Evolutionary conservation across 2,329 filamentous ascomycete genomes (phyloP).

Genomic region (Aspergillus persii): DNA sequence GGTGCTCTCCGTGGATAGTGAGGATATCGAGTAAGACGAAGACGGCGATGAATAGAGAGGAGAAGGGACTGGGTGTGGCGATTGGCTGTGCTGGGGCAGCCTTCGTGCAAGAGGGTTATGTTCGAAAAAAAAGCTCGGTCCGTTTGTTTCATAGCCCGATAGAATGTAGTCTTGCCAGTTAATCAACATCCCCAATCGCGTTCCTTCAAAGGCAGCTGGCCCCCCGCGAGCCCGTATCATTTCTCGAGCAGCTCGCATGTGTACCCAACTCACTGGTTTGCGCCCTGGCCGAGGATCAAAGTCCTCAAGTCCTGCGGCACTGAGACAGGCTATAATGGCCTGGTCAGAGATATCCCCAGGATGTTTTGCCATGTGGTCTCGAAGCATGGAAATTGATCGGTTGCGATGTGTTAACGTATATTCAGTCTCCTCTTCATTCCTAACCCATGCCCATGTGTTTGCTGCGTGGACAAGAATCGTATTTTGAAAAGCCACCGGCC

Average conservation of each 20-base stretch:
- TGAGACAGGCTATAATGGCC: constrained; percentile 40
- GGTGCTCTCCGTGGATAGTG: not conserved
- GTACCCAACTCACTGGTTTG: constrained; percentile 39
- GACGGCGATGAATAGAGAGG: not conserved
- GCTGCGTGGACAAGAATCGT: constrained; percentile 40
- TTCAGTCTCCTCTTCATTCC: constrained; percentile 31
- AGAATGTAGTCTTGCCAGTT: constrained; percentile 45
- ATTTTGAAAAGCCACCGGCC: constrained; percentile 37
- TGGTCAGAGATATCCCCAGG: constrained; percentile 37
- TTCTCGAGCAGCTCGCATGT: constrained; percentile 39
- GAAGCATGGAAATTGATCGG: constrained; percentile 34
- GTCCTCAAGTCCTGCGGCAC: constrained; percentile 40
- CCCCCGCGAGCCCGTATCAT: constrained; percentile 40
- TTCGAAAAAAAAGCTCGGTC: constrained; percentile 36
- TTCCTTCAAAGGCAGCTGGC: constrained; percentile 35
- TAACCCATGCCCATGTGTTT: constrained; percentile 39
- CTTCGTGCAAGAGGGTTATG: constrained; percentile 11
- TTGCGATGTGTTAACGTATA: constrained; percentile 32
- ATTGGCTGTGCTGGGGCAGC: not conserved
- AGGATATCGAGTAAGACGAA: constrained; percentile 4
- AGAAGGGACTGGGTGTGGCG: not conserved
- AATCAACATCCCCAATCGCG: constrained; percentile 40
- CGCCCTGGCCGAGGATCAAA: constrained; percentile 39
- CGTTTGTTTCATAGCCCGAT: constrained; percentile 37
- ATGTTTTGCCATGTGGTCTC: constrained; percentile 29